phyloP scores from a whole-genome alignment of 352 stramenopile species.

The Globisporangium megalacanthum region DNA sequence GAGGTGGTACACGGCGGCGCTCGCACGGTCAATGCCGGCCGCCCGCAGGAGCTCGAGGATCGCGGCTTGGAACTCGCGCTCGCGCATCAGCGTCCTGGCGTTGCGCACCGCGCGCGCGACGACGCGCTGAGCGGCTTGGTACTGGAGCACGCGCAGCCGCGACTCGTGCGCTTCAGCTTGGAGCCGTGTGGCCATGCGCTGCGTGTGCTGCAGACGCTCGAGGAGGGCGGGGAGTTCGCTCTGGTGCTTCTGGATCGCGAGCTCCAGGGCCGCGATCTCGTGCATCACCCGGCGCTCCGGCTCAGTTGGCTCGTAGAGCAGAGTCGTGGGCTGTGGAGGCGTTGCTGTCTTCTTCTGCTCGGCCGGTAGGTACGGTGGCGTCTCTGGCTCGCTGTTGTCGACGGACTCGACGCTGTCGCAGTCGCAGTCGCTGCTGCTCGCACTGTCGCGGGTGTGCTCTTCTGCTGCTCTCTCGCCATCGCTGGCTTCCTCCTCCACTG shows the following conservation, averaged over 20 bases:
- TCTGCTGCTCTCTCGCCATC: constrained; percentile 6
- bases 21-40: constrained; percentile 38
- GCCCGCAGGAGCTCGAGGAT: constrained; percentile 54
- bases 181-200: constrained; percentile 24
- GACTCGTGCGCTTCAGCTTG: constrained; percentile 29
- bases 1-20: constrained; percentile 46
- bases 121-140: constrained; percentile 36
- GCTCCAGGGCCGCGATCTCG: constrained; percentile 38
- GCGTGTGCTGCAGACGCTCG: constrained; percentile 28
- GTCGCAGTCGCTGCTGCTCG: constrained; percentile 6
- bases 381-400: not conserved
- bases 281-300: constrained; percentile 33
- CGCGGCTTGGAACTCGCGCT: constrained; percentile 54
- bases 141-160: constrained; percentile 33
- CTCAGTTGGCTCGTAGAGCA: constrained; percentile 27
- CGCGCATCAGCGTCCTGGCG: constrained; percentile 29
- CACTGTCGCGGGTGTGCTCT: constrained; percentile 10
- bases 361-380: constrained; percentile 1
- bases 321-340: not conserved
- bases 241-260: constrained; percentile 37
- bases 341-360: not conserved
- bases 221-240: constrained; percentile 39
- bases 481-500: constrained; percentile 5
- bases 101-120: constrained; percentile 39
- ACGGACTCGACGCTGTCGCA: not conserved